Evolutionary conservation across 1,284 basidiomycete species (phyloP).

Genomic region (Fomitopsis pinicola): DNA sequence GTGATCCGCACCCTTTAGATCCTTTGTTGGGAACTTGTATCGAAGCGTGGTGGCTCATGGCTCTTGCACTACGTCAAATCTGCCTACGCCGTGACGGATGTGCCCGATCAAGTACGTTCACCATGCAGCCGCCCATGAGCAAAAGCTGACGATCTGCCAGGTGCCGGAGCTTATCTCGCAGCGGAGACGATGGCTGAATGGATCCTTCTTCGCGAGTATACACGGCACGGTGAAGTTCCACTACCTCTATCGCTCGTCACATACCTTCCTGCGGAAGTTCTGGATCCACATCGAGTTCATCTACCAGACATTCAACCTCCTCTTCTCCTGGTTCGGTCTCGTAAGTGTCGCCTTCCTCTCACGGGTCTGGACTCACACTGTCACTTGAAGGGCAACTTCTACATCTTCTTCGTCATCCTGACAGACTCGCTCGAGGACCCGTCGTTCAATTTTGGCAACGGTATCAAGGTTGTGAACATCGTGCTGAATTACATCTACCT

Average conservation of each 20-base stretch:
- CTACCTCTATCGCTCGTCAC: conserved; percentile 88
- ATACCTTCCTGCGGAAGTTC: conserved; percentile 80
- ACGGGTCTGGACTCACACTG: background rate
- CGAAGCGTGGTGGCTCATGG: conserved; percentile 84
- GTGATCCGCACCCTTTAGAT: conserved; percentile 41
- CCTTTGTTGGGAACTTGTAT: conserved; percentile 92
- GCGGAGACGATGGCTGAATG: conserved; percentile 93
- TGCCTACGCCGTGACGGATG: conserved; percentile 89
- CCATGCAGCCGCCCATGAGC: background rate
- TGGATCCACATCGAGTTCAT: conserved; percentile 94
- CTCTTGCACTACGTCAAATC: conserved; percentile 92
- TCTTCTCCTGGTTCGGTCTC: conserved; percentile 91
- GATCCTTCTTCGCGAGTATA: conserved; percentile 94
- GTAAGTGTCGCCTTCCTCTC: conserved; percentile 38
- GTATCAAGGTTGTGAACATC: conserved; percentile 71
- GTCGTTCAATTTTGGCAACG: conserved; percentile 47
- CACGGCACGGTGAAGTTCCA: conserved; percentile 90
- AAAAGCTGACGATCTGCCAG: conserved; percentile 25
- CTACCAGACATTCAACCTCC: conserved; percentile 86
- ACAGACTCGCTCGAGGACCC: conserved; percentile 66
- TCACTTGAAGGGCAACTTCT: conserved; percentile 74
- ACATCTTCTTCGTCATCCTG: conserved; percentile 82
- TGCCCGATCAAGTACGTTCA: conserved; percentile 71
- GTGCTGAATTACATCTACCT: conserved; percentile 87
- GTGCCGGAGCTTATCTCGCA: conserved; percentile 91